A percentile compares a stretch with the other conserved stretches of the same genome.
These are phyloP conservation scores for Colletotrichum somersetense DNA, from an alignment of 2,329 filamentous ascomycete species.

Conservation along the genomic window DNA sequence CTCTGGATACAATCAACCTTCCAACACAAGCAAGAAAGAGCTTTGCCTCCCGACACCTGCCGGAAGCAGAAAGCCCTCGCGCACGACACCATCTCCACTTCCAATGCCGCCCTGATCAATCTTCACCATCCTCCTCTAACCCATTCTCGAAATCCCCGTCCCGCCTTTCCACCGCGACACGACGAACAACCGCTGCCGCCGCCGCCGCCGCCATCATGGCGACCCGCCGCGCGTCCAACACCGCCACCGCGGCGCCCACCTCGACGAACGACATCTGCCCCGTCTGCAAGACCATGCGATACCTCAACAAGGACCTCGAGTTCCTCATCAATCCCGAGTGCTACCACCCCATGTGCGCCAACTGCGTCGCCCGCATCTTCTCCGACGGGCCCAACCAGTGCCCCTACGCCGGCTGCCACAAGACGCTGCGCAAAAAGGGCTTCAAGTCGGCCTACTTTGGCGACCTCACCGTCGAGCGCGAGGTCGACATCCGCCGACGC, in stretches of 20 bases:
- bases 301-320: slow-evolving; percentile 92
- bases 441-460: slow-evolving; percentile 93
- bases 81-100: too few relatives aligned
- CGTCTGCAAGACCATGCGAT: slow-evolving; percentile 96
- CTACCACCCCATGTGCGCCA: slow-evolving; percentile 99
- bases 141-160: not conserved
- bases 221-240: slow-evolving; percentile 19
- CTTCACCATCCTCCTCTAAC: not conserved
- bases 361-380: slow-evolving; percentile 95
- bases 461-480: slow-evolving; percentile 88
- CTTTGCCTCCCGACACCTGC: not conserved
- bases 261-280: slow-evolving; percentile 82
- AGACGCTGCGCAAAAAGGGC: slow-evolving; percentile 85
- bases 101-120: slow-evolving; percentile 14
- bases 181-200: not conserved
- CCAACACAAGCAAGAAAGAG: not conserved
- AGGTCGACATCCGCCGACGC: slow-evolving; percentile 89
- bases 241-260: slow-evolving; percentile 43
- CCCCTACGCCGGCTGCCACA: slow-evolving; percentile 88
- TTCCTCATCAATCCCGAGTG: slow-evolving; percentile 98
- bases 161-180: not conserved
- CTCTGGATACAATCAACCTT: not conserved
- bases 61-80: not conserved
- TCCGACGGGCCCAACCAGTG: slow-evolving; percentile 91
- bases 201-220: slow-evolving; percentile 25